Percentiles rank a stretch among this genome's conserved stretches.
phyloP scores from a whole-genome alignment of 495 filamentous ascomycete genomes.

The Schizothecium vesticola region DNA sequence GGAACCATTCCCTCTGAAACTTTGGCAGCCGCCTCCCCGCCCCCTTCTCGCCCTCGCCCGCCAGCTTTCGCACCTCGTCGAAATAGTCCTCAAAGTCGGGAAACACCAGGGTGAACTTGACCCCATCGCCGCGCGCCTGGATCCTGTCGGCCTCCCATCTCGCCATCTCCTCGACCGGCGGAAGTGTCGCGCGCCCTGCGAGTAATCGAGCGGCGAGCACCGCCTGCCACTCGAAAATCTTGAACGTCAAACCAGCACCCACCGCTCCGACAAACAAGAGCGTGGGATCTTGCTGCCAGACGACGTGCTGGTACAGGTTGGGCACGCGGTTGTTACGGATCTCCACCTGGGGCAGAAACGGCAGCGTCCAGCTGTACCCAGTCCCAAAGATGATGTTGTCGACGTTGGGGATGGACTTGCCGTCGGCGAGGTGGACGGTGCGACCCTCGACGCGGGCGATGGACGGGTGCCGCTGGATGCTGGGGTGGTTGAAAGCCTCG shows the following conservation, averaged over 20 bases:
- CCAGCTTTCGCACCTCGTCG: conserved; percentile 41
- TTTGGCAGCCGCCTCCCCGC: conserved; percentile 41
- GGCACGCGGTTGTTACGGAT: conserved; percentile 51
- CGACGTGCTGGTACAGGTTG: conserved; percentile 52
- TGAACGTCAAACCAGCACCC: conserved; percentile 31
- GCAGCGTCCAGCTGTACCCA: conserved; percentile 52
- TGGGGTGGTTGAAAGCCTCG: conserved; percentile 46
- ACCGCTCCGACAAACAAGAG: conserved; percentile 32
- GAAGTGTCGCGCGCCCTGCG: conserved; percentile 38
- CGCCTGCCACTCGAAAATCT: conserved; percentile 42
- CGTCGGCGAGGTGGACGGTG: conserved; percentile 46
- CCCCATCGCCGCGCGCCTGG: conserved; percentile 43
- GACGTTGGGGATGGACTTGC: conserved; percentile 40
- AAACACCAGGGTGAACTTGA: conserved; percentile 44
- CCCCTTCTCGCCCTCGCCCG: conserved; percentile 38
- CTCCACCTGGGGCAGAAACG: conserved; percentile 46
- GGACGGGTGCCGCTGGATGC: conserved; percentile 39
- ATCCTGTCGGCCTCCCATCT: conserved; percentile 51
- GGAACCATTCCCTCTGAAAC: conserved; percentile 45
- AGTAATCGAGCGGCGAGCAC: conserved; percentile 33
- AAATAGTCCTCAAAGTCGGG: conserved; percentile 55
- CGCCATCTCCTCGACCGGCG: conserved; percentile 36
- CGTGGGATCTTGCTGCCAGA: conserved; percentile 42
- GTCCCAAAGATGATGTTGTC: conserved; percentile 57
- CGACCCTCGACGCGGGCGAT: conserved; percentile 40